These are phyloP conservation scores for Juglanconis oblonga DNA, from an alignment of 2,329 filamentous ascomycete genomes.

Conservation along the genomic window DNA sequence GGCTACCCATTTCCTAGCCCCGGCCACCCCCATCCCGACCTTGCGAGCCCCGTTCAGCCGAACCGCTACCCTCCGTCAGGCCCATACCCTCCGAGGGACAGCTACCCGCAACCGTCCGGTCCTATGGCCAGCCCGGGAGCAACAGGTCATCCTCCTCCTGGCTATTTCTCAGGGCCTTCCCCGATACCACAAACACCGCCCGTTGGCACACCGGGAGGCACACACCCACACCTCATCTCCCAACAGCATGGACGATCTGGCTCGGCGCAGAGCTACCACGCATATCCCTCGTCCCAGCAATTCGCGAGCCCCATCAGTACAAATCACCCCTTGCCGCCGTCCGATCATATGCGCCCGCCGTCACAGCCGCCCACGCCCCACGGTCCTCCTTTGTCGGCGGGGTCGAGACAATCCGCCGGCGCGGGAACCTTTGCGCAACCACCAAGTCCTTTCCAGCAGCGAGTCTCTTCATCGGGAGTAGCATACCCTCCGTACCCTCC, in stretches of 20 bases:
- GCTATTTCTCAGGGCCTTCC: conserved; percentile 18
- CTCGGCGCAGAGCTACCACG: conserved; percentile 58
- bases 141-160: conserved; percentile 26
- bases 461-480: conserved; percentile 31
- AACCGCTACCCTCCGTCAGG: conserved; percentile 48
- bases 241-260: conserved; percentile 47
- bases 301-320: conserved; percentile 51
- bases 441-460: conserved; percentile 59
- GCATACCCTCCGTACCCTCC: conserved; percentile 33
- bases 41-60: conserved; percentile 49
- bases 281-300: conserved; percentile 40
- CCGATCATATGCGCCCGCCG: conserved; percentile 44
- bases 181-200: conserved; percentile 49
- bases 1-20: conserved; percentile 49
- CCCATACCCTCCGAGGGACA: conserved; percentile 43
- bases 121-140: conserved; percentile 26
- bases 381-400: conserved; percentile 44
- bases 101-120: conserved; percentile 38
- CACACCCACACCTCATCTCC: conserved; percentile 28
- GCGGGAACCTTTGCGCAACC: conserved; percentile 45
- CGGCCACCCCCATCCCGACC: conserved; percentile 35
- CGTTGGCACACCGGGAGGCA: conserved; percentile 39
- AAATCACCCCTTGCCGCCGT: conserved; percentile 38
- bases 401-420: conserved; percentile 41
- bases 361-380: conserved; percentile 55